These are phyloP conservation scores for Vanrija pseudolonga DNA, from an alignment of 1,284 basidiomycete genomes.

Conservation along the genomic window DNA sequence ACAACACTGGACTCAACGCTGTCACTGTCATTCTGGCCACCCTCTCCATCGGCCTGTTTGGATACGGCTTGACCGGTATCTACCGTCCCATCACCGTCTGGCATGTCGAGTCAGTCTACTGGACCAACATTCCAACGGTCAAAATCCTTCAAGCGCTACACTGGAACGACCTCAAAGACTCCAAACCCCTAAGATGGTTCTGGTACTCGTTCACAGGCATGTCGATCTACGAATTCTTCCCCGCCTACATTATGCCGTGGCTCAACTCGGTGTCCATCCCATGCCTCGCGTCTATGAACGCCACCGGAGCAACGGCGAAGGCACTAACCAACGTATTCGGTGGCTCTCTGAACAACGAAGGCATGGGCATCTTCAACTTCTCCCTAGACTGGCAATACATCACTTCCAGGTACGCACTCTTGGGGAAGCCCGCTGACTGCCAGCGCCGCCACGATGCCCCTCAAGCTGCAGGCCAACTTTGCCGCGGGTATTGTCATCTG, in stretches of 20 bases:
- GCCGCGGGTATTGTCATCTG: conserved; percentile 28
- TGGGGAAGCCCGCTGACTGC: no score
- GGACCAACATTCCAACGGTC: conserved; percentile 31
- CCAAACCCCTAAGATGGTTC: conserved; percentile 59
- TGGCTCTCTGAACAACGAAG: conserved; percentile 27
- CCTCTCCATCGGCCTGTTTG: conserved; percentile 64
- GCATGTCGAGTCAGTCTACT: conserved; percentile 43
- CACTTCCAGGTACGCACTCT: conserved; percentile 14
- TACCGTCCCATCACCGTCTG: conserved; percentile 35
- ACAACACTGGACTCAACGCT: conserved; percentile 57
- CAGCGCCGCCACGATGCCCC: conserved; percentile 25
- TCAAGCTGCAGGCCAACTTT: conserved; percentile 33
- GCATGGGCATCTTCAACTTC: conserved; percentile 33
- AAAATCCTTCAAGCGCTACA: conserved; percentile 36
- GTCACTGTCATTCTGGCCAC: conserved; percentile 62
- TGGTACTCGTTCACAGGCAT: conserved; percentile 51
- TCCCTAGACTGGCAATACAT: conserved; percentile 43
- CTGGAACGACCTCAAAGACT: conserved; percentile 48
- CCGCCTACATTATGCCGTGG: conserved; percentile 51
- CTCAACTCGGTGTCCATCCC: conserved; percentile 35
- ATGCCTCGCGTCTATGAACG: conserved; percentile 57
- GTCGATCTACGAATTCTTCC: conserved; percentile 44
- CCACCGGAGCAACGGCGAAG: conserved; percentile 27
- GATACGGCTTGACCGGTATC: conserved; percentile 55
- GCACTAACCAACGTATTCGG: conserved; percentile 38